phyloP scores from a whole-genome alignment of 768 basidiomycete genomes.

The Phanerochaete sordida region DNA sequence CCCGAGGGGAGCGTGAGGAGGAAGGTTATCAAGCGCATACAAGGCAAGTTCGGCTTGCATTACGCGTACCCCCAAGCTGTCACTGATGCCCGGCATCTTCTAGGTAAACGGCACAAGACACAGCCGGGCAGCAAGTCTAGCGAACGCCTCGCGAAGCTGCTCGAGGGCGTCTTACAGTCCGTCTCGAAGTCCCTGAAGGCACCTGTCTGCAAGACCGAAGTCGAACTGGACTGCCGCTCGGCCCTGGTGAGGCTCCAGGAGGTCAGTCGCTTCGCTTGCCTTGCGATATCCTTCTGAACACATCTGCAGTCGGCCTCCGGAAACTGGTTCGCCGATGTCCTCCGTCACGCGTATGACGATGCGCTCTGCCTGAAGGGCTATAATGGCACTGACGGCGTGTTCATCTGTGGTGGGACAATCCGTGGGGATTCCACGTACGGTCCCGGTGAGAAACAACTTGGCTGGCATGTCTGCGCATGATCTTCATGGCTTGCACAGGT shows the following conservation, averaged over 20 bases:
- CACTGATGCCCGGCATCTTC: not conserved
- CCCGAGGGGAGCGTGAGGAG: slow-evolving; percentile 60
- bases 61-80: not conserved
- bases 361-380: slow-evolving; percentile 52
- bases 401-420: slow-evolving; percentile 80
- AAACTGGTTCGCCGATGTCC: slow-evolving; percentile 85
- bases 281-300: not conserved
- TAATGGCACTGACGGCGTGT: slow-evolving; percentile 73
- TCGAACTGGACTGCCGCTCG: slow-evolving; percentile 70
- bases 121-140: slow-evolving; percentile 45
- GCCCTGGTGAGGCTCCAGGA: slow-evolving; percentile 71
- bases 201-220: slow-evolving; percentile 69
- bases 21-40: slow-evolving; percentile 59
- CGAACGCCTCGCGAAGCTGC: slow-evolving; percentile 48
- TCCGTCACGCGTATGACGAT: slow-evolving; percentile 81
- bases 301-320: slow-evolving; percentile 54
- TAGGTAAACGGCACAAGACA: slow-evolving; percentile 68
- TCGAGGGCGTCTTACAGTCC: slow-evolving; percentile 61
- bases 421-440: slow-evolving; percentile 86
- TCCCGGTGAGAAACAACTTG: slow-evolving; percentile 48
- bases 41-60: slow-evolving; percentile 38
- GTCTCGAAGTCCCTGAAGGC: slow-evolving; percentile 69
- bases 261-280: slow-evolving; percentile 33
- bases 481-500: slow-evolving; percentile 36
- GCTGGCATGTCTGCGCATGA: not conserved